Conservation (phyloP, 352 stramenopile genomes). For the Phytopythium chamaehyphon region DNA sequence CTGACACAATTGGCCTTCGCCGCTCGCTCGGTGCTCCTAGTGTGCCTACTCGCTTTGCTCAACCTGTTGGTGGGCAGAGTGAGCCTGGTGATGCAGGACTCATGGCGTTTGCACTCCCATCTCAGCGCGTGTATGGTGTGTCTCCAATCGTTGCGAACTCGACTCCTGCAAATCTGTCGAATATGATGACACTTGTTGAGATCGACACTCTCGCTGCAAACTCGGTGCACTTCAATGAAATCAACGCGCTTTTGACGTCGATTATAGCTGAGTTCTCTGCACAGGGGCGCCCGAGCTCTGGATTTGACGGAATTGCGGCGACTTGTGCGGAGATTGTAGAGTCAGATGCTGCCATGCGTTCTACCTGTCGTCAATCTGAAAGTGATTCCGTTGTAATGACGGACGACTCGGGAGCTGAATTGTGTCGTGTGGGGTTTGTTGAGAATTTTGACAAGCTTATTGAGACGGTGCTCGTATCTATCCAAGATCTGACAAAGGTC, state of each 20-base stretch:
- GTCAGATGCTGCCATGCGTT: not conserved
- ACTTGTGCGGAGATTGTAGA: not conserved
- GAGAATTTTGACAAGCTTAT: constrained; percentile 66
- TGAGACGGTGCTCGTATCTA: constrained; percentile 70
- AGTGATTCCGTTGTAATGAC: not conserved
- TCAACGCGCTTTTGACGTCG: constrained; percentile 19
- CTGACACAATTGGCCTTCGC: constrained; percentile 12
- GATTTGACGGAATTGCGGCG: constrained; percentile 14
- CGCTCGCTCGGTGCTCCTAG: constrained; percentile 50
- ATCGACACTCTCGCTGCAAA: constrained; percentile 29
- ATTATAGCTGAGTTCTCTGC: constrained; percentile 25
- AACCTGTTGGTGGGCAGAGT: constrained; percentile 15
- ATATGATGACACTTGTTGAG: constrained; percentile 18
- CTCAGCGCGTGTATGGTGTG: constrained; percentile 60
- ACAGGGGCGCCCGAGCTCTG: constrained; percentile 19
- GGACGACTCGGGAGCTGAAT: no score
- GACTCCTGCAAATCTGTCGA: not conserved
- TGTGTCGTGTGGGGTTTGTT: constrained; percentile 42
- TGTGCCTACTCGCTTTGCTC: constrained; percentile 43
- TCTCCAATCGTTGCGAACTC: constrained; percentile 30
- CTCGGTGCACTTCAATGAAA: constrained; percentile 24
- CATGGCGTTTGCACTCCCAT: constrained; percentile 49
- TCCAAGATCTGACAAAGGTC: constrained; percentile 74
- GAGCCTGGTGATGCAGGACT: constrained; percentile 42
- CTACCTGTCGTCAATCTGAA: not conserved